phyloP scores from a whole-genome alignment of 2,329 filamentous ascomycete genomes.

The Exophiala sideris region DNA sequence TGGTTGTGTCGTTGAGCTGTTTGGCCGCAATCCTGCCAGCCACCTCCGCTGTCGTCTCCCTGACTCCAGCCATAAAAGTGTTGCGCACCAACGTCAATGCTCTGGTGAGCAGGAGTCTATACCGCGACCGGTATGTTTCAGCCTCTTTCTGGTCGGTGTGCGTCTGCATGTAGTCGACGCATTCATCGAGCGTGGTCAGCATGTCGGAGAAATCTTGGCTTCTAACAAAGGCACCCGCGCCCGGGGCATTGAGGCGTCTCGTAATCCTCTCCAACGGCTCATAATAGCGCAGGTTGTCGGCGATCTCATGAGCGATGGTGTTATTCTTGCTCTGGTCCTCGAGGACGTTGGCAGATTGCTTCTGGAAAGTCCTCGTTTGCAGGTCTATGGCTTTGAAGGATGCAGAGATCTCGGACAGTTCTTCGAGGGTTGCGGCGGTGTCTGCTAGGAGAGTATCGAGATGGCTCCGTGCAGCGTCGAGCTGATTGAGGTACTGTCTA shows the following conservation, averaged over 20 bases:
- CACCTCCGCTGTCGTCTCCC: constrained; percentile 61
- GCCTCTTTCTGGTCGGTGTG: constrained; percentile 85
- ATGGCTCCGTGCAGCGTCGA: constrained; percentile 75
- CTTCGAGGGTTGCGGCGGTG: constrained; percentile 69
- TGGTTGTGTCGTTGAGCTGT: constrained; percentile 68
- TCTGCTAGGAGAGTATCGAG: constrained; percentile 74
- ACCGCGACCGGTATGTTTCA: constrained; percentile 80
- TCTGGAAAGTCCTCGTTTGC: constrained; percentile 89
- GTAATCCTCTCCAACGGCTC: constrained; percentile 89
- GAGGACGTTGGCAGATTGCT: constrained; percentile 84
- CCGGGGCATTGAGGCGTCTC: constrained; percentile 83
- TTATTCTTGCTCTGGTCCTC: constrained; percentile 76
- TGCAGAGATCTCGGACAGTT: constrained; percentile 74
- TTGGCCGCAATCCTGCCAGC: constrained; percentile 62
- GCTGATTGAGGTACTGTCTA: constrained; percentile 75
- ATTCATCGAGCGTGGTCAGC: constrained; percentile 80
- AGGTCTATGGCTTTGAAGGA: constrained; percentile 84
- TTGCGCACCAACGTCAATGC: constrained; percentile 65
- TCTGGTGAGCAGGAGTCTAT: constrained; percentile 73
- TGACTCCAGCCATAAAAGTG: constrained; percentile 61
- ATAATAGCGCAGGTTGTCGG: constrained; percentile 91
- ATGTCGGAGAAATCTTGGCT: constrained; percentile 84
- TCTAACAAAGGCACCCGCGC: constrained; percentile 79
- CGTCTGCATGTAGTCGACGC: constrained; percentile 84
- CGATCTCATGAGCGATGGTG: constrained; percentile 76